Evolutionary conservation across 306 rosid species (phyloP).

Genomic region (Prunus mongolica): DNA sequence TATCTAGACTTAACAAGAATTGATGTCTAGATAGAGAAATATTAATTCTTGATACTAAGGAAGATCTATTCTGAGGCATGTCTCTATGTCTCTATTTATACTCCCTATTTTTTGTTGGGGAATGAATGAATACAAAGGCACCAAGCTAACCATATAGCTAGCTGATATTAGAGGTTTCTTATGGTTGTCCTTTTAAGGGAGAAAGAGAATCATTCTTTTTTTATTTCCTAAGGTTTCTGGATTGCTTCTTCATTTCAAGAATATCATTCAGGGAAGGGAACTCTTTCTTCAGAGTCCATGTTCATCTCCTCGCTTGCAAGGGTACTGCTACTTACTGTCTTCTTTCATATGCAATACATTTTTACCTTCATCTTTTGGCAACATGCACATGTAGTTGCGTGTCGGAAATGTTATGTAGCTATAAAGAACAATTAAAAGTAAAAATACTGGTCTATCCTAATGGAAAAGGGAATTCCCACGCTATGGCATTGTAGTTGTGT

Average conservation of each 20-base stretch:
- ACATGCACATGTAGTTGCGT: no score
- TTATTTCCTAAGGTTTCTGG: neutral
- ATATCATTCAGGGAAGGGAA: no score
- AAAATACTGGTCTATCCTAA: no score
- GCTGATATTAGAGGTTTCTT: neutral
- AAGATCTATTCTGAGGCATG: neutral
- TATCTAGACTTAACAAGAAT: neutral
- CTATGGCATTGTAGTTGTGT: no score
- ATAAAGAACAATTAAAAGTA: no score
- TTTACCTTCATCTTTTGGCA: no score
- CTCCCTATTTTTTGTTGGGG: neutral
- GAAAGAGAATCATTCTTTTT: conserved; percentile 12
- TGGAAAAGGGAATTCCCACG: no score
- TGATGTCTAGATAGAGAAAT: neutral
- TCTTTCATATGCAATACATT: no score
- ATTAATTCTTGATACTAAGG: neutral
- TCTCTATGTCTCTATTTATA: neutral
- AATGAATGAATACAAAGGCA: neutral
- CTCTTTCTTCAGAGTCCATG: neutral
- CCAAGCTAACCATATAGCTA: neutral
- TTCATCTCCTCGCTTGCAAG: no score
- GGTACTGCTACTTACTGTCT: no score
- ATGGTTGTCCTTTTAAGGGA: neutral
- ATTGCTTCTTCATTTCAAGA: neutral
- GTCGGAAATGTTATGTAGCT: no score